Base-by-base conservation (phyloP, 768 basidiomycete genomes). In the Calocybe indica region DNA sequence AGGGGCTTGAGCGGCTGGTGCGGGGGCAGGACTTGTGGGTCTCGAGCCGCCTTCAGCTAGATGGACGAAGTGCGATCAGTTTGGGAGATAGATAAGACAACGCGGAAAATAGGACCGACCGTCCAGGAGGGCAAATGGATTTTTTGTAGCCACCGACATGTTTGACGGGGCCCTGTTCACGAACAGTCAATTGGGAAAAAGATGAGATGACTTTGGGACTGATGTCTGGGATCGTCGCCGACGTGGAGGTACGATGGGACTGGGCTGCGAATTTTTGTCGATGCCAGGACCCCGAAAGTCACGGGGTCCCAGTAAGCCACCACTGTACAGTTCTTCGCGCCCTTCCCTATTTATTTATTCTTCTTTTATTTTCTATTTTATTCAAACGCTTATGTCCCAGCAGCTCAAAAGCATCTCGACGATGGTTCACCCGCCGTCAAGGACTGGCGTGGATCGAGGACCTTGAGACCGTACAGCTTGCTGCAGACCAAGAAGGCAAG, bases 121-220 rank as follows among this genome's bases (percentile, higher is more conserved):
- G 65, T 84, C 82, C 67, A 91, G 75, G 70, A 90, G 60, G 67
- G 88, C 80, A 73, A 91, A 92, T 56, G 84, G 83, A 73, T 90
- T 91, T 80, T 72, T 82, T 64, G 82, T 82, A 73, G 85, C 88
- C 80, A 91, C 88, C 86, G 88, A 89, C 88, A 92, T 90, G 62
- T 68, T 80, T 70, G 78, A 74, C 78, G 81, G 81, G 76, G 80
- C 78, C 75, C 67, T 70, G 74, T 75, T 62, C 51, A 41, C 50
- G 58, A 53, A 58, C 56, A 60, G 53, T 64, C 61, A 72, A 58
- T 55, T 35, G 43, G 43, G 22, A 22, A 22, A 22, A 22, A 4
- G 22, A 22, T 22, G n/a, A 32, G 37, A 37, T 40, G 40, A 45
- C 50, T 47, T 53, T 41, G 48, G 34, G 44, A 46, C 43, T 14